Conservation (phyloP, 495 filamentous ascomycete genomes). For the Astrocystis sublimbata region DNA sequence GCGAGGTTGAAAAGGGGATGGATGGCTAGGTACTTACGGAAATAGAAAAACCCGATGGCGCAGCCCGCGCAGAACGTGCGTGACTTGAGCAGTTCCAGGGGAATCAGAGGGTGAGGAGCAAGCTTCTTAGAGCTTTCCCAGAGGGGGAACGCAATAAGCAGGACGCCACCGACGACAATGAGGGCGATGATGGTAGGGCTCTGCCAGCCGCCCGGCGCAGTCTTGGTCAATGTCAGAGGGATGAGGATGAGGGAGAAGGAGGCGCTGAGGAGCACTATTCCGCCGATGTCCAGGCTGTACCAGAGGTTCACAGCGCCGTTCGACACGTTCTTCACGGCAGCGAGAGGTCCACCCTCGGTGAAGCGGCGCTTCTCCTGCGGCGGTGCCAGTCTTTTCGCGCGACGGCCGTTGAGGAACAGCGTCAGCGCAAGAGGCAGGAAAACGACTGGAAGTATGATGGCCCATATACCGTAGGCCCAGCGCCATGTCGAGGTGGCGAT, state of each 20-base stretch:
- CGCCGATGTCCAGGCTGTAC: slow-evolving; percentile 60
- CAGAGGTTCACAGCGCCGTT: slow-evolving; percentile 46
- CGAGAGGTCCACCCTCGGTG: slow-evolving; percentile 34
- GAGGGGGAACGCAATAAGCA: slow-evolving; percentile 58
- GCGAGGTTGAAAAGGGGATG: too few species aligned
- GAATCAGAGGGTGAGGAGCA: slow-evolving; percentile 60
- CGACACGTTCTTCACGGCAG: slow-evolving; percentile 29
- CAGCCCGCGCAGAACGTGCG: slow-evolving; percentile 66
- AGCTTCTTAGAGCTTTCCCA: slow-evolving; percentile 56
- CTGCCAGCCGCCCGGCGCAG: slow-evolving; percentile 51
- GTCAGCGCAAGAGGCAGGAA: slow-evolving; percentile 54
- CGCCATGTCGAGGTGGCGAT: slow-evolving; percentile 54
- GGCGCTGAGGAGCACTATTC: slow-evolving; percentile 56
- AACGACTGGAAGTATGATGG: slow-evolving; percentile 56
- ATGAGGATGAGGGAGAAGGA: slow-evolving; percentile 65
- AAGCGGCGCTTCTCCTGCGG: slow-evolving; percentile 26
- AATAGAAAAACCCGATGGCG: slow-evolving; percentile 54
- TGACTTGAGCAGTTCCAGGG: slow-evolving; percentile 58
- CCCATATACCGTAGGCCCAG: slow-evolving; percentile 62
- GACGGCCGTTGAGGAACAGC: slow-evolving; percentile 55
- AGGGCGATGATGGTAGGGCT: slow-evolving; percentile 57
- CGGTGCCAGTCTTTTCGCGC: slow-evolving; percentile 47
- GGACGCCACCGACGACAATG: slow-evolving; percentile 55
- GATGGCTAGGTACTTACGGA: too few species aligned
- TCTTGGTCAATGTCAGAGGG: slow-evolving; percentile 58